Evolutionary conservation across 2,329 filamentous ascomycete species (phyloP).

Genomic region (Ophiostoma pallidulum): DNA sequence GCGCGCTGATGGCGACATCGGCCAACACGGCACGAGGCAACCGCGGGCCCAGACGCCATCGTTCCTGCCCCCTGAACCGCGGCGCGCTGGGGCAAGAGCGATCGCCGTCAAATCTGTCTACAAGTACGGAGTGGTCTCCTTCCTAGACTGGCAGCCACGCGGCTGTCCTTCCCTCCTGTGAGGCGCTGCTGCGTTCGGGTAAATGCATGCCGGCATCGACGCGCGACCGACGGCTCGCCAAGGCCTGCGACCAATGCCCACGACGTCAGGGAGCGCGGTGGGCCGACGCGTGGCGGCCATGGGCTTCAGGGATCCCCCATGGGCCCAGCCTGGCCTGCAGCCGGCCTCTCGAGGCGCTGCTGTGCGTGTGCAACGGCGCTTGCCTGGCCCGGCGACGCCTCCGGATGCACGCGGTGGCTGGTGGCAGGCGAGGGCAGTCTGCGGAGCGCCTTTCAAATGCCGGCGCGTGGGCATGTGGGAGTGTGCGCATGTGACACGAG

Average conservation of each 20-base stretch:
- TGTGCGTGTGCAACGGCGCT: slow-evolving; percentile 6
- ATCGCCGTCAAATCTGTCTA: background rate
- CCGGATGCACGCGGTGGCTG: background rate
- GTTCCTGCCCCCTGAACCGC: background rate
- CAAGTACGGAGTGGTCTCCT: no score
- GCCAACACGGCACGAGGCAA: slow-evolving; percentile 1
- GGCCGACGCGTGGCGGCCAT: slow-evolving; percentile 3
- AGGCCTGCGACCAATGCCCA: no score
- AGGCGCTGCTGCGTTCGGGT: background rate
- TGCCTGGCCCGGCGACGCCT: slow-evolving; percentile 1
- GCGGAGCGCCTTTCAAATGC: background rate
- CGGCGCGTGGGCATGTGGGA: background rate
- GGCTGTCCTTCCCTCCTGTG: background rate
- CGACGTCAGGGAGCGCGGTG: no score
- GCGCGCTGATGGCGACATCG: slow-evolving; percentile 13
- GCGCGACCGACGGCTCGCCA: no score
- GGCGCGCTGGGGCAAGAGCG: background rate
- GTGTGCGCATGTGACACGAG: background rate
- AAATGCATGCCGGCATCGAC: background rate
- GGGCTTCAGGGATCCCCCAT: no score
- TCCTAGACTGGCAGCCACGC: background rate
- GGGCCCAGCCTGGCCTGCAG: no score
- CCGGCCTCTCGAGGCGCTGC: slow-evolving; percentile 9
- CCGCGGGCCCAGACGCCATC: background rate
- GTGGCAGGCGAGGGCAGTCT: background rate